Conservation (phyloP, 192 early-diverging fungal species). For the Coemansia sp. region DNA sequence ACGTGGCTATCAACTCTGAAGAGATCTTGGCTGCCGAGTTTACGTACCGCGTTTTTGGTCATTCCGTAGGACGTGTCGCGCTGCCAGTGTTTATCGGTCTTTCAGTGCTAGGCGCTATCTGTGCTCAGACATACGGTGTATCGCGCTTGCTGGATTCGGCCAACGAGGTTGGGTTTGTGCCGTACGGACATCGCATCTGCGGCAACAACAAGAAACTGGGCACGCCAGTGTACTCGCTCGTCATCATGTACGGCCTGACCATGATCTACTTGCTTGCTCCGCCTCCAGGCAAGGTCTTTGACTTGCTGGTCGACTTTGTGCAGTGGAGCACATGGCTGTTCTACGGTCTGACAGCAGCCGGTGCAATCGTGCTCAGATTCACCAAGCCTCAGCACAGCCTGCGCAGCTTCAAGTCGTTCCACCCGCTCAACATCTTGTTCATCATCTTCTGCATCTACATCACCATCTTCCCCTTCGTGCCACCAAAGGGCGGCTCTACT, state of each 20-base stretch:
- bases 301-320: conserved; percentile 64
- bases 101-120: conserved; percentile 59
- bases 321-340: conserved; percentile 68
- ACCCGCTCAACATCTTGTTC: conserved; percentile 58
- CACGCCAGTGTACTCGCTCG: conserved; percentile 53
- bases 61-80: conserved; percentile 52
- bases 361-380: conserved; percentile 58
- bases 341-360: conserved; percentile 61
- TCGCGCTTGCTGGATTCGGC: conserved; percentile 61
- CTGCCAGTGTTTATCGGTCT: conserved; percentile 62
- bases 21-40: conserved; percentile 66
- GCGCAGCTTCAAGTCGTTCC: conserved; percentile 59
- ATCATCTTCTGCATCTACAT: conserved; percentile 60
- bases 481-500: conserved; percentile 32
- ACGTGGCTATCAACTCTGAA: conserved; percentile 68
- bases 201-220: conserved; percentile 52
- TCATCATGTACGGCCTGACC: conserved; percentile 53
- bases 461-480: conserved; percentile 62
- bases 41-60: conserved; percentile 61
- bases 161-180: conserved; percentile 60
- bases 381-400: conserved; percentile 44
- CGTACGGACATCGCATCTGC: conserved; percentile 48
- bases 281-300: conserved; percentile 65
- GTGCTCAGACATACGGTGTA: conserved; percentile 59
- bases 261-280: conserved; percentile 61